Conservation (phyloP, 148 eudicot species). For the Camellia lanceoleosa region DNA sequence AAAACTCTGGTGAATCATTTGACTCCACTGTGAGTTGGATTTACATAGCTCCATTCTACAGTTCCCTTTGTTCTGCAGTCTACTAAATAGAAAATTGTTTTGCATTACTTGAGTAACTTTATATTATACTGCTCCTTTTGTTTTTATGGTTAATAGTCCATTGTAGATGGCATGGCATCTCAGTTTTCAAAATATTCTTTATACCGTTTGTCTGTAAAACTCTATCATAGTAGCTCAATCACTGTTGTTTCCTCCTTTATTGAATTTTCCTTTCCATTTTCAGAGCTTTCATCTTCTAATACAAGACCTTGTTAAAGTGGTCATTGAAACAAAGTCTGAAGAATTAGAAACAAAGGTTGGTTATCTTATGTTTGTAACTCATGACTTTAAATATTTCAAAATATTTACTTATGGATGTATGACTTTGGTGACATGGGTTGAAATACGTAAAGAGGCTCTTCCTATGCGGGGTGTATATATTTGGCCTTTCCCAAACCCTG, state of each 20-base stretch:
- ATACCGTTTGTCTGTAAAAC: background rate
- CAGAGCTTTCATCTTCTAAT: constrained; percentile 75
- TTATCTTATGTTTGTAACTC: background rate
- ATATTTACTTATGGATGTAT: background rate
- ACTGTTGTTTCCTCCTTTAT: background rate
- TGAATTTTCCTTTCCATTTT: constrained; percentile 21
- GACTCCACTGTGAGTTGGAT: constrained; percentile 57
- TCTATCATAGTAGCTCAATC: background rate
- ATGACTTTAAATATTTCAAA: background rate
- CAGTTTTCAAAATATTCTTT: background rate
- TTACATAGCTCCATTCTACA: background rate
- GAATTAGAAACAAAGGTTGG: constrained; percentile 45
- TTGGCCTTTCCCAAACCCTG: too few relatives aligned
- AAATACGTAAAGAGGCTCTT: too few relatives aligned
- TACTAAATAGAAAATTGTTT: background rate
- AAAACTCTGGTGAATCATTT: constrained; percentile 37
- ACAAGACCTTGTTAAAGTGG: constrained; percentile 45
- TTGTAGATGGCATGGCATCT: background rate
- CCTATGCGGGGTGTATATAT: too few relatives aligned
- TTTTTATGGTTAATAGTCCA: background rate
- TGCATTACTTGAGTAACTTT: constrained; percentile 1
- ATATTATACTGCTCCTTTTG: background rate
- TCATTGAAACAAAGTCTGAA: constrained; percentile 25
- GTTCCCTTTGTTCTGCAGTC: background rate
- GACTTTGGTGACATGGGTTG: too few relatives aligned